Conservation (phyloP, 2,329 filamentous ascomycete genomes). For the Botrytis paeoniae region DNA sequence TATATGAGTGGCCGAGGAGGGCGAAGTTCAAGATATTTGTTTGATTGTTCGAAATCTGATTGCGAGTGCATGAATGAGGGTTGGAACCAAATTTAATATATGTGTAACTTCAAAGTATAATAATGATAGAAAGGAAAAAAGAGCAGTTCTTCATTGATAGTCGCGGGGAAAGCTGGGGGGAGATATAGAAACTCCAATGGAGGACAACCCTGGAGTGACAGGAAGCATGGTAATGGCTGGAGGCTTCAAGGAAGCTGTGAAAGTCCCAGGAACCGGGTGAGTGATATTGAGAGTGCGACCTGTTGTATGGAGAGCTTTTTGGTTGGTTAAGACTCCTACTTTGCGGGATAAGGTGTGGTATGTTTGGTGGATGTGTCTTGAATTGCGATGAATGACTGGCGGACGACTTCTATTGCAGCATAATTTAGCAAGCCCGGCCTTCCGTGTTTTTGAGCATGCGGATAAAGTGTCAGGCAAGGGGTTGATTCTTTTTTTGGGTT, state of each 20-base stretch:
- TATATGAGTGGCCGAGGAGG: slow-evolving; percentile 11
- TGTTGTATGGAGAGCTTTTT: background rate
- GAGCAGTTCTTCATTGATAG: slow-evolving; percentile 12
- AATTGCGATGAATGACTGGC: slow-evolving; percentile 4
- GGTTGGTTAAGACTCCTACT: slow-evolving; percentile 13
- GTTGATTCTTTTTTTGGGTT: background rate
- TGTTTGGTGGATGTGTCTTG: slow-evolving; percentile 13
- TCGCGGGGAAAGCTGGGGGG: slow-evolving; percentile 11
- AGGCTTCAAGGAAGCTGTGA: slow-evolving; percentile 10
- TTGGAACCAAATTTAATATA: background rate
- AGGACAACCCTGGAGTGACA: slow-evolving; percentile 13
- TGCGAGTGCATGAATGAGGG: slow-evolving; percentile 18
- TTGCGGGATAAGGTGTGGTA: background rate
- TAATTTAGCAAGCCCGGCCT: background rate
- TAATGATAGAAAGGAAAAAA: slow-evolving; percentile 7
- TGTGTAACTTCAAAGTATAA: slow-evolving; percentile 16
- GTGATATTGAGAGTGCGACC: slow-evolving; percentile 14
- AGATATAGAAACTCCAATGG: slow-evolving; percentile 17
- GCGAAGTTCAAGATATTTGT: slow-evolving; percentile 15
- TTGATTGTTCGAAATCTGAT: slow-evolving; percentile 12
- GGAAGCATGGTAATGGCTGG: slow-evolving; percentile 5
- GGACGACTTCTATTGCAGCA: background rate
- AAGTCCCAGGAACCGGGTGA: slow-evolving; percentile 21
- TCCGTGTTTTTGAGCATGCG: slow-evolving; percentile 1
- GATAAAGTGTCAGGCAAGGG: background rate